A percentile compares a stretch with the other conserved stretches of the same genome.
Evolutionary conservation across 305 asterid genomes (phyloP).

Genomic region (Withania somnifera): DNA sequence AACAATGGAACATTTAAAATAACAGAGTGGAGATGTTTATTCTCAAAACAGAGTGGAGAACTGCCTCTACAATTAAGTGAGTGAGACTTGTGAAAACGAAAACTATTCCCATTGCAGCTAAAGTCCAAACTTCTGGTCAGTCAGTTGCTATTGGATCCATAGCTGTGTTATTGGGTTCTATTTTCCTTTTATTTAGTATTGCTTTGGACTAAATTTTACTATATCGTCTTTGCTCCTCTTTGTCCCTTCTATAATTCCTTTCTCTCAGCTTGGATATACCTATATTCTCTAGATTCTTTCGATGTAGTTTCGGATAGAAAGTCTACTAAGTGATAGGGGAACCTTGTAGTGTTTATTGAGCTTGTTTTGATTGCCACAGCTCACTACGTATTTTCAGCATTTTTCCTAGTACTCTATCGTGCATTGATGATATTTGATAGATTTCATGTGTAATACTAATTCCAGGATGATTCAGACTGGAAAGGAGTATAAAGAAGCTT

Average conservation of each 20-base stretch:
- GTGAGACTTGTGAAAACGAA: not conserved
- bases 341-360: not conserved
- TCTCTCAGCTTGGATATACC: not conserved
- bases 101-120: not conserved
- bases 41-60: not conserved
- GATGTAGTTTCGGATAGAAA: not conserved
- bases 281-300: not conserved
- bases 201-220: not conserved
- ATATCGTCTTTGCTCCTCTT: not conserved
- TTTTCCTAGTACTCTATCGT: not conserved
- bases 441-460: conserved; percentile 14
- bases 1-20: not conserved
- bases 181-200: not conserved
- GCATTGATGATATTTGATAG: conserved; percentile 14
- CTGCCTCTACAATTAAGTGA: not conserved
- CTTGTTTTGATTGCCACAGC: not conserved
- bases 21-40: not conserved
- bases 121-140: not conserved
- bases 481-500: conserved; percentile 47
- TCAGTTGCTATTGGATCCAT: not conserved
- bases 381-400: not conserved
- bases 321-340: not conserved
- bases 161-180: not conserved
- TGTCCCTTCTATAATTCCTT: not conserved
- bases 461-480: conserved; percentile 67